Percentiles rank a stretch among this genome's conserved stretches.
These are phyloP conservation scores for Fagus sylvatica DNA, from an alignment of 306 rosid species.

Conservation along the genomic window DNA sequence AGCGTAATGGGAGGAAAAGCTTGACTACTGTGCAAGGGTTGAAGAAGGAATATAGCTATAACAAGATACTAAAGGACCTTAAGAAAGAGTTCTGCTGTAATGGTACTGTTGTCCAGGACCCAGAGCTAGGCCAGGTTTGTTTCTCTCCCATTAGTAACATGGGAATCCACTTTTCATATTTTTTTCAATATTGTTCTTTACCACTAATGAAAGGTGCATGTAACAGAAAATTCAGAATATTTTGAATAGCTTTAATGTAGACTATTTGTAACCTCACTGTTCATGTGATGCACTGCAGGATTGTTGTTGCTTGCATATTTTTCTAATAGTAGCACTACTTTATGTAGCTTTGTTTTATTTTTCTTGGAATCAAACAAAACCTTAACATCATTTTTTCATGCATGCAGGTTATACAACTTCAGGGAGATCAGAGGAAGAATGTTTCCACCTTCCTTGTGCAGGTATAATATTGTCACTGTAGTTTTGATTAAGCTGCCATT, in stretches of 20 bases:
- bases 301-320: not conserved
- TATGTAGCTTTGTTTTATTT: not conserved
- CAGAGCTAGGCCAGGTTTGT: slow-evolving; percentile 63
- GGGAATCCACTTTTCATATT: not conserved
- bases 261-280: not conserved
- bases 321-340: not conserved
- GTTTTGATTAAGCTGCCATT: not conserved
- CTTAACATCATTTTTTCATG: slow-evolving; percentile 16
- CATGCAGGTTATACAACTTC: slow-evolving; percentile 60
- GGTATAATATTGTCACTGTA: slow-evolving; percentile 24
- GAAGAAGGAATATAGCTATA: slow-evolving; percentile 56
- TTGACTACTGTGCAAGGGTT: slow-evolving; percentile 57
- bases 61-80: slow-evolving; percentile 54
- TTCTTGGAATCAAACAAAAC: slow-evolving; percentile 8
- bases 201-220: not conserved
- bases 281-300: not conserved
- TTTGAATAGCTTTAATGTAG: not conserved
- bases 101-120: slow-evolving; percentile 61
- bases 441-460: slow-evolving; percentile 63
- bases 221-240: no score
- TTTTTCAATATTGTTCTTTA: not conserved
- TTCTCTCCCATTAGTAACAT: not conserved
- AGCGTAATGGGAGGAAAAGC: slow-evolving; percentile 63
- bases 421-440: slow-evolving; percentile 66
- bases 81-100: slow-evolving; percentile 61